A percentile compares a stretch with the other conserved stretches of the same genome.
Conservation (phyloP, 139 green algal genomes). For the Chlorella sp. region DNA sequence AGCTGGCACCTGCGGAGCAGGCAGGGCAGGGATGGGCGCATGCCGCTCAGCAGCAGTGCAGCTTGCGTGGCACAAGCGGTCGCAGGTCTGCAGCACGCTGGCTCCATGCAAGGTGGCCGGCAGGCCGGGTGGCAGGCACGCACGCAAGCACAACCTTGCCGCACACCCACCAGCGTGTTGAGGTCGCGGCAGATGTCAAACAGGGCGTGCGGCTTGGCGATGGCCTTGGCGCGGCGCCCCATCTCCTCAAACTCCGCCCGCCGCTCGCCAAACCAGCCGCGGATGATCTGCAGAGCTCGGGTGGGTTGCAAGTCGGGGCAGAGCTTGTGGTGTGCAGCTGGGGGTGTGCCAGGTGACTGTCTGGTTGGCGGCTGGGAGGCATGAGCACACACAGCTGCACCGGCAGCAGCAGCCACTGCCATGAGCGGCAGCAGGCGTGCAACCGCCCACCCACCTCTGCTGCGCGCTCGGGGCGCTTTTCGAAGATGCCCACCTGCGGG, state of each 20-base stretch:
- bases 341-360: too few relatives aligned
- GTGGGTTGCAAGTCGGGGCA: too few relatives aligned
- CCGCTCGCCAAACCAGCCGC: constrained; percentile 61
- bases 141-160: too few relatives aligned
- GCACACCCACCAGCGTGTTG: constrained; percentile 43
- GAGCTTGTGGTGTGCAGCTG: too few relatives aligned
- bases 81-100: neutral
- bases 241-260: constrained; percentile 60
- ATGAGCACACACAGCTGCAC: neutral
- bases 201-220: constrained; percentile 70
- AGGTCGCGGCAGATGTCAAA: constrained; percentile 77
- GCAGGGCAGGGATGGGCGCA: neutral
- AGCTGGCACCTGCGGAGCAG: too few relatives aligned
- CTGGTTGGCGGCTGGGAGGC: too few relatives aligned
- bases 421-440: neutral
- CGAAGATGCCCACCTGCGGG: constrained; percentile 46
- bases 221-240: constrained; percentile 51
- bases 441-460: constrained; percentile 5
- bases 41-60: neutral
- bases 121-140: too few relatives aligned
- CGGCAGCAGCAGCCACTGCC: neutral
- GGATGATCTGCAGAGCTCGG: constrained; percentile 41
- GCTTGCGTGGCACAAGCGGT: neutral
- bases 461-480: constrained; percentile 31
- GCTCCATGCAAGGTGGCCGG: neutral